These are phyloP conservation scores for Aquilaria sinensis DNA, from an alignment of 345 rosid genomes.

Conservation along the genomic window DNA sequence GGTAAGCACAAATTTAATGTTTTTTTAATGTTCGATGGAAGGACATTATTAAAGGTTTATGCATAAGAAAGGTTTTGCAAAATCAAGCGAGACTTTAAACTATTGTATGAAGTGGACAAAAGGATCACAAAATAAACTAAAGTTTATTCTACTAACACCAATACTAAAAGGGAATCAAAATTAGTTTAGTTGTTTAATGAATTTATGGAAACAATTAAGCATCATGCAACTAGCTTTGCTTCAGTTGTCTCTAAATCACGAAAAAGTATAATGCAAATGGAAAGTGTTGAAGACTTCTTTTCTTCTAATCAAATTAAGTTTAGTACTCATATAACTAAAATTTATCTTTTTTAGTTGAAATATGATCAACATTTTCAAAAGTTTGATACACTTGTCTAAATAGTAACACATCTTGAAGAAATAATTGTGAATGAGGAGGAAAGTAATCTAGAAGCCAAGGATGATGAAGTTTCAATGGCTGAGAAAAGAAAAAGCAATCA, in stretches of 20 bases:
- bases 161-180: slow-evolving; percentile 30
- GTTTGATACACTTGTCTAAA: slow-evolving; percentile 18
- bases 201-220: slow-evolving; percentile 27
- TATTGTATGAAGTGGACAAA: slow-evolving; percentile 19
- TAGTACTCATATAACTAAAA: slow-evolving; percentile 21
- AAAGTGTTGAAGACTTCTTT: slow-evolving; percentile 22
- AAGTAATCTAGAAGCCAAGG: slow-evolving; percentile 25
- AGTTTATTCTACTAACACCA: slow-evolving; percentile 24
- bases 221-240: slow-evolving; percentile 31
- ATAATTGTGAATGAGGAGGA: slow-evolving; percentile 30
- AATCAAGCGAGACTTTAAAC: neutral
- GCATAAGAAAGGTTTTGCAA: too few species aligned
- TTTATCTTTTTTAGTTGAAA: slow-evolving; percentile 25
- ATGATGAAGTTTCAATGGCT: slow-evolving; percentile 19
- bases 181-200: slow-evolving; percentile 29
- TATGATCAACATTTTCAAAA: slow-evolving; percentile 25
- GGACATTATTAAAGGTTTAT: too few species aligned
- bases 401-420: slow-evolving; percentile 34
- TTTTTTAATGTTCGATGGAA: too few species aligned
- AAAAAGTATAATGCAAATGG: slow-evolving; percentile 30
- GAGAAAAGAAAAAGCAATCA: slow-evolving; percentile 22
- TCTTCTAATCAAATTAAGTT: slow-evolving; percentile 21
- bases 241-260: slow-evolving; percentile 27
- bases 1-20: too few species aligned
- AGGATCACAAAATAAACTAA: slow-evolving; percentile 20